Evolutionary conservation across 2,329 filamentous ascomycete genomes (phyloP).

Genomic region (Penicillium griseofulvum): DNA sequence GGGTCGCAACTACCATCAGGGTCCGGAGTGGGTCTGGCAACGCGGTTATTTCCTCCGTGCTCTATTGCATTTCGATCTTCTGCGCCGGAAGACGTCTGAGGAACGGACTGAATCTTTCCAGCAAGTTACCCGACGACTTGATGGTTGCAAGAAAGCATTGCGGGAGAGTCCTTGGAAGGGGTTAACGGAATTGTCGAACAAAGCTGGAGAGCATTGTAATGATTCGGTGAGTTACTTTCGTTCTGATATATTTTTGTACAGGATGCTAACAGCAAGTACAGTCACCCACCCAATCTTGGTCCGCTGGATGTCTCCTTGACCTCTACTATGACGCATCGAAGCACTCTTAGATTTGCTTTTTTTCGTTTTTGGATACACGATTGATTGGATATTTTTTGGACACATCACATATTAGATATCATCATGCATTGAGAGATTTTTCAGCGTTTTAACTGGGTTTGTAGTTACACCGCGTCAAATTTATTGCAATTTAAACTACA

Average conservation of each 20-base stretch:
- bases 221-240: slow-evolving; percentile 69
- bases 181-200: slow-evolving; percentile 88
- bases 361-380: background rate
- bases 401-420: background rate
- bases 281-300: slow-evolving; percentile 96
- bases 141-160: slow-evolving; percentile 82
- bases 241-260: background rate
- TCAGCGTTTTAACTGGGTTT: background rate
- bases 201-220: slow-evolving; percentile 74
- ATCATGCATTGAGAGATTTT: background rate
- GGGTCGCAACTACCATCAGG: slow-evolving; percentile 96
- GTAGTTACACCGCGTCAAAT: background rate
- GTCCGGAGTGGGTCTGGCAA: slow-evolving; percentile 97
- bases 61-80: slow-evolving; percentile 83
- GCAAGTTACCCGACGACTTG: slow-evolving; percentile 80
- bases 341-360: slow-evolving; percentile 22
- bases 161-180: slow-evolving; percentile 81
- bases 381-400: background rate
- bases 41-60: slow-evolving; percentile 93
- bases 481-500: background rate
- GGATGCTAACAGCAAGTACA: slow-evolving; percentile 36
- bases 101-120: slow-evolving; percentile 86
- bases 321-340: slow-evolving; percentile 84
- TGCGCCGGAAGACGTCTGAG: slow-evolving; percentile 63
- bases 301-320: slow-evolving; percentile 88